These are phyloP conservation scores for Didymella glomerata DNA, from an alignment of 2,329 filamentous ascomycete species.

Conservation along the genomic window DNA sequence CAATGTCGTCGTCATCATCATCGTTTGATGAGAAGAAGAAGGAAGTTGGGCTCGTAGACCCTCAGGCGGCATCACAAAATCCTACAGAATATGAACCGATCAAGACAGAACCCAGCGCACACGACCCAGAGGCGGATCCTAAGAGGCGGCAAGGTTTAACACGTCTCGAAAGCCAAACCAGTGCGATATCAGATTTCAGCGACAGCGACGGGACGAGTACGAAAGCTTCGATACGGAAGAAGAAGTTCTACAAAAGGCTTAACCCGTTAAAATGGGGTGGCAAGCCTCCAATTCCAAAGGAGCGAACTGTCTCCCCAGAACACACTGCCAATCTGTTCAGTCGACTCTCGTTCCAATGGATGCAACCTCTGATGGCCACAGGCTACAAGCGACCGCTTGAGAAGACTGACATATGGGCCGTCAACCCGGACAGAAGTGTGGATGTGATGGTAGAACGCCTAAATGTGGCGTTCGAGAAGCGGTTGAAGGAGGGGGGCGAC, in stretches of 20 bases:
- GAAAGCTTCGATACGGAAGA: constrained; percentile 40
- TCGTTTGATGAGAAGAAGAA: constrained; percentile 49
- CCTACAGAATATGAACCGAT: constrained; percentile 53
- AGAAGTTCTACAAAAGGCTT: constrained; percentile 68
- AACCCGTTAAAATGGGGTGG: constrained; percentile 60
- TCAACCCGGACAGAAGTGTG: constrained; percentile 82
- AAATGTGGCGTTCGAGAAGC: constrained; percentile 71
- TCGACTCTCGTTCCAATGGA: constrained; percentile 85
- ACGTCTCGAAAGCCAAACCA: constrained; percentile 40
- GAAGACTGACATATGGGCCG: constrained; percentile 83
- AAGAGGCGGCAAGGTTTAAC: constrained; percentile 31
- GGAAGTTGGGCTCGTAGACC: constrained; percentile 48
- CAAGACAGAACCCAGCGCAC: constrained; percentile 48
- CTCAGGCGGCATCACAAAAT: constrained; percentile 43
- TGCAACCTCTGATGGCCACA: constrained; percentile 80
- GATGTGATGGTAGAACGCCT: constrained; percentile 73
- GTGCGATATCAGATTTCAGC: constrained; percentile 42
- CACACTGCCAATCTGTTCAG: constrained; percentile 78
- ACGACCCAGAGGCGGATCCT: constrained; percentile 16
- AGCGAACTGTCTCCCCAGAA: constrained; percentile 69
- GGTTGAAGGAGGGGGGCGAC: constrained; percentile 73
- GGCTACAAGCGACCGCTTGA: constrained; percentile 88
- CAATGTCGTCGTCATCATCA: constrained; percentile 35
- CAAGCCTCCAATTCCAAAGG: constrained; percentile 64
- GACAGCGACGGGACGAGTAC: constrained; percentile 38